Evolutionary conservation across 2,329 filamentous ascomycete species (phyloP).

Genomic region (Phyllosticta ampelicida): DNA sequence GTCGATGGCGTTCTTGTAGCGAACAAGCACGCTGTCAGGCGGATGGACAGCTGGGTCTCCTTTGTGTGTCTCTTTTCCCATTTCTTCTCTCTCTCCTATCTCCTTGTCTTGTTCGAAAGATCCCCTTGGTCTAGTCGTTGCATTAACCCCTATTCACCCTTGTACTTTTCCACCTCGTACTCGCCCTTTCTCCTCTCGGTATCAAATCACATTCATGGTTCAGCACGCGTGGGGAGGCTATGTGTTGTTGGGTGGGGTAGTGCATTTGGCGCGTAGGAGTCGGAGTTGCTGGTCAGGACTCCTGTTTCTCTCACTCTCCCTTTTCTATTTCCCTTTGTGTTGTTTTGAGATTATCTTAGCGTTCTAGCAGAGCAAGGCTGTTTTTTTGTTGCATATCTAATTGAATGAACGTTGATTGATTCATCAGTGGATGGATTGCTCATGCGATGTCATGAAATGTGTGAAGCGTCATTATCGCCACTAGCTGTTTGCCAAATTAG

Average conservation of each 20-base stretch:
- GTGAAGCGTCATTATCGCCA: no score
- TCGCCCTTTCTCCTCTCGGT: background rate
- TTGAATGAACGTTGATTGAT: no score
- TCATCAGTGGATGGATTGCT: no score
- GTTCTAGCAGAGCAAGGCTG: no score
- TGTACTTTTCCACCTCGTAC: background rate
- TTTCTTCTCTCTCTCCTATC: background rate
- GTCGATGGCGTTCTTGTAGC: constrained; percentile 7
- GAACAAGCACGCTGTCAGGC: background rate
- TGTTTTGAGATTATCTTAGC: no score
- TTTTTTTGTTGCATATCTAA: no score
- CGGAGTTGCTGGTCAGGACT: no score
- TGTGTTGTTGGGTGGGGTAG: background rate
- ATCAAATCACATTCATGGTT: background rate
- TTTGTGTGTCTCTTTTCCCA: background rate
- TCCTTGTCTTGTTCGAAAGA: background rate
- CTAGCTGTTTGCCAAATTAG: no score
- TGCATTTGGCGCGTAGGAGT: background rate
- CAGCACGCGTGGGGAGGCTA: background rate
- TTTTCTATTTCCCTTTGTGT: no score
- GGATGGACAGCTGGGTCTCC: background rate
- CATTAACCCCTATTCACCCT: background rate
- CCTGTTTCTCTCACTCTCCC: no score
- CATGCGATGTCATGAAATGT: no score
- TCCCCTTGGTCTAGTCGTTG: background rate